Percentiles rank a stretch among this genome's conserved stretches.
Evolutionary conservation across 2,329 filamentous ascomycete genomes (phyloP).

Genomic region (Calonectria ilicicola): DNA sequence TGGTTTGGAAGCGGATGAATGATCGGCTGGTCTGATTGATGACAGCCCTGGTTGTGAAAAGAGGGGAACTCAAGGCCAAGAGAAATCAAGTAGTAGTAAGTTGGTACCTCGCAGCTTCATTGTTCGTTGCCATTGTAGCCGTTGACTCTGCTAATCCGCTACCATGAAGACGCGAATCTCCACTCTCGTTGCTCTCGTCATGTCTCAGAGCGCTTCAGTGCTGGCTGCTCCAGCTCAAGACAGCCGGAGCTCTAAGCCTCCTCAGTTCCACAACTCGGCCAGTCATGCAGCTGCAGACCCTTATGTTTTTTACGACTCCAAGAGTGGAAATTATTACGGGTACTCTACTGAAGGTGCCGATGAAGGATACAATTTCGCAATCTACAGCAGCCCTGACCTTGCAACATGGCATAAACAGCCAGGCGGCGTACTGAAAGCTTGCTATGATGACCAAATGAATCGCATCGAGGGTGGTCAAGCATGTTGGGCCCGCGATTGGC

Average conservation of each 20-base stretch:
- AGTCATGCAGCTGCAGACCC: constrained; percentile 48
- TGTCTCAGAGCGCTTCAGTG: background rate
- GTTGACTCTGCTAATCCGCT: background rate
- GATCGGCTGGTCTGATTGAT: constrained; percentile 1
- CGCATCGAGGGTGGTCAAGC: constrained; percentile 46
- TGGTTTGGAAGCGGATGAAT: background rate
- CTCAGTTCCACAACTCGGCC: constrained; percentile 50
- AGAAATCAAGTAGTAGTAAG: background rate
- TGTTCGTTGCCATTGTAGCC: background rate
- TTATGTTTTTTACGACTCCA: constrained; percentile 47
- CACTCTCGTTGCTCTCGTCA: background rate
- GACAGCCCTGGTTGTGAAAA: background rate
- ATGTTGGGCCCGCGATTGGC: constrained; percentile 51
- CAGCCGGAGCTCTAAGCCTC: constrained; percentile 12
- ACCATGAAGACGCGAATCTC: background rate
- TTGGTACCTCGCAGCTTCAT: background rate
- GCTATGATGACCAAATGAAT: constrained; percentile 46
- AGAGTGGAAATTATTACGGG: constrained; percentile 46
- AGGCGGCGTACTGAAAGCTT: constrained; percentile 48
- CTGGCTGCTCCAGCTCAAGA: background rate
- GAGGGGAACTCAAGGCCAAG: background rate
- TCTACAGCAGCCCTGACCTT: constrained; percentile 51
- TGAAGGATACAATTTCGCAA: constrained; percentile 46
- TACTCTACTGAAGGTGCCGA: constrained; percentile 52
- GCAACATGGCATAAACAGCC: constrained; percentile 50